Conservation (phyloP, 1,284 basidiomycete species). For the Ceratobasidium theobromae region DNA sequence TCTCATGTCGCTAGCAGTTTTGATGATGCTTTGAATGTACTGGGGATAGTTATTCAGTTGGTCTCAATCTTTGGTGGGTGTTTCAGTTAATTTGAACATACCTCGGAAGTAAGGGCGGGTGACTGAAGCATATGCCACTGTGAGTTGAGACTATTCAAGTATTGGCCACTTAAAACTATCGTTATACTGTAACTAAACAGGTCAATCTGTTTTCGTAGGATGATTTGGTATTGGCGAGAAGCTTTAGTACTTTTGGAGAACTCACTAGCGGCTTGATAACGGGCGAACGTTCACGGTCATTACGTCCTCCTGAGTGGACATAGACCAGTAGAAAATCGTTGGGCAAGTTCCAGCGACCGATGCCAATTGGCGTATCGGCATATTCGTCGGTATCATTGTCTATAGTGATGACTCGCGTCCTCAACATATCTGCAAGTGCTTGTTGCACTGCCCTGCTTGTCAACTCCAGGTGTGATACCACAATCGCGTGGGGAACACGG, state of each 20-base stretch:
- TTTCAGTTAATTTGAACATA: background rate
- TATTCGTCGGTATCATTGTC: constrained; percentile 43
- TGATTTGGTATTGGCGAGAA: constrained; percentile 26
- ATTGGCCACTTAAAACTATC: constrained; percentile 42
- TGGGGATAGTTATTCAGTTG: constrained; percentile 43
- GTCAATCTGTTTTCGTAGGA: constrained; percentile 56
- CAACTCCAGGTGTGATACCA: constrained; percentile 68
- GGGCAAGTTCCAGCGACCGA: constrained; percentile 58
- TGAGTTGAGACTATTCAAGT: constrained; percentile 42
- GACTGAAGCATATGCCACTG: constrained; percentile 29
- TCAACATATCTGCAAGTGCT: constrained; percentile 56
- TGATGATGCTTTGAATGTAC: constrained; percentile 40
- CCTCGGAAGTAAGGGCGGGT: constrained; percentile 27
- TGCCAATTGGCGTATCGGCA: constrained; percentile 7
- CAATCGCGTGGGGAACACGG: constrained; percentile 57
- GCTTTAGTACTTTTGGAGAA: constrained; percentile 12
- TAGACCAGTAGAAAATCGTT: constrained; percentile 70
- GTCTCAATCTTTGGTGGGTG: constrained; percentile 23
- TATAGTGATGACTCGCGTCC: constrained; percentile 55
- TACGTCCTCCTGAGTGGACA: constrained; percentile 56
- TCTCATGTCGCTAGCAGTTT: constrained; percentile 43
- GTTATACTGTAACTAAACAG: constrained; percentile 72
- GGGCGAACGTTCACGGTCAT: constrained; percentile 61
- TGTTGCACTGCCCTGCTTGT: constrained; percentile 58
- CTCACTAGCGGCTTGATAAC: constrained; percentile 65